Evolutionary conservation across 257 asterid species (phyloP).

Genomic region (Catharanthus roseus): DNA sequence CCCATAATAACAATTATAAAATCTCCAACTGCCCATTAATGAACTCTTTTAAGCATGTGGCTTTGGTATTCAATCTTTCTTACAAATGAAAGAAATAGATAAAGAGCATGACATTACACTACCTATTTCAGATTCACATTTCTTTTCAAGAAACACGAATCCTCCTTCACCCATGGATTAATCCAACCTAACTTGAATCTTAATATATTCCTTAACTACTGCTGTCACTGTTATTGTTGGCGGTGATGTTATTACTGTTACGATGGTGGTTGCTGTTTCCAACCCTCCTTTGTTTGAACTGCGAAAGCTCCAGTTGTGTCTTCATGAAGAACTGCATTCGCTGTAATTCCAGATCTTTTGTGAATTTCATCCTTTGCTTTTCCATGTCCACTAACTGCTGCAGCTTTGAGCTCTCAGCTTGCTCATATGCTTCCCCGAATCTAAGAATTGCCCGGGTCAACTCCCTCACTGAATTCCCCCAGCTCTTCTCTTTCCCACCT

Average conservation of each 20-base stretch:
- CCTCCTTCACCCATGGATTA: constrained; percentile 8
- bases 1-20: too few species aligned
- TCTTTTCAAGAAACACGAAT: constrained; percentile 12
- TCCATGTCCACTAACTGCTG: constrained; percentile 87
- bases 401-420: constrained; percentile 67
- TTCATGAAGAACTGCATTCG: constrained; percentile 82
- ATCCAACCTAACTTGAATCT: constrained; percentile 3
- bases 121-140: constrained; percentile 12
- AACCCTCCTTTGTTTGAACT: constrained; percentile 38
- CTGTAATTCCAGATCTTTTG: constrained; percentile 87
- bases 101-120: not conserved
- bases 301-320: constrained; percentile 72
- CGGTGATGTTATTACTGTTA: constrained; percentile 11
- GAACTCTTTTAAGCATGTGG: not conserved
- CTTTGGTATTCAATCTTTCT: constrained; percentile 8
- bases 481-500: constrained; percentile 27
- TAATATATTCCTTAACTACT: constrained; percentile 29
- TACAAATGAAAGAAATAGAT: not conserved
- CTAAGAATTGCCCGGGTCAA: constrained; percentile 55
- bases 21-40: not conserved
- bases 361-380: constrained; percentile 89
- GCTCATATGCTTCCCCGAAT: constrained; percentile 82
- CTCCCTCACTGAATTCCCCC: constrained; percentile 58
- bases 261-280: constrained; percentile 31
- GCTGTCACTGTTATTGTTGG: constrained; percentile 40